Percentiles rank a stretch among this genome's conserved stretches.
Conservation (phyloP, 805 yeast species). For the Metschnikowia colocasiae region DNA sequence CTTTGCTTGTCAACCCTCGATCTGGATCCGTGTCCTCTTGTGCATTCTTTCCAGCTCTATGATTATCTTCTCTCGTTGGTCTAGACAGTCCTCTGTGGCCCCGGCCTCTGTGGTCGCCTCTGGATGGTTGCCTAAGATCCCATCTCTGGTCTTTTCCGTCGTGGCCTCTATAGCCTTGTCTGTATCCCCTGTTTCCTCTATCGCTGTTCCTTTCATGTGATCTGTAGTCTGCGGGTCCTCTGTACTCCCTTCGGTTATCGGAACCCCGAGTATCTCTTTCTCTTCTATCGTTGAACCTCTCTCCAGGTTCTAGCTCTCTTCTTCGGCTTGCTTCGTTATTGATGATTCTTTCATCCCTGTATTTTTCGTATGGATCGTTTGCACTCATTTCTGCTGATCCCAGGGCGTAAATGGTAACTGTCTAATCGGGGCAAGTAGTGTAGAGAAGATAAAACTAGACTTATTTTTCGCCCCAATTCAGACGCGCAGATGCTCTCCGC, state of each 20-base stretch:
- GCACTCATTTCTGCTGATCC: neutral
- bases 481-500: conserved; percentile 1
- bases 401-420: neutral
- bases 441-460: neutral
- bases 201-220: neutral
- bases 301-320: conserved; percentile 2
- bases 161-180: conserved; percentile 14
- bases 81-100: conserved; percentile 7
- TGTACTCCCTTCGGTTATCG: conserved; percentile 6
- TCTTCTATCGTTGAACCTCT: conserved; percentile 5
- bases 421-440: neutral
- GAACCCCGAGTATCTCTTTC: conserved; percentile 15
- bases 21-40: conserved; percentile 13
- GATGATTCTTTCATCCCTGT: neutral
- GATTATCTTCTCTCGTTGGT: conserved; percentile 3
- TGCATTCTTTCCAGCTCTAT: neutral
- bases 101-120: conserved; percentile 4
- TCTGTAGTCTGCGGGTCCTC: conserved; percentile 1
- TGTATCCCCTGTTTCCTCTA: conserved; percentile 10
- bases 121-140: conserved; percentile 7
- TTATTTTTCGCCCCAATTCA: neutral
- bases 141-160: conserved; percentile 19
- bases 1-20: conserved; percentile 19
- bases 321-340: conserved; percentile 2
- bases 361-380: conserved; percentile 2